Base-by-base conservation (phyloP, 352 stramenopile species). In the Phytophthora foliorum region DNA sequence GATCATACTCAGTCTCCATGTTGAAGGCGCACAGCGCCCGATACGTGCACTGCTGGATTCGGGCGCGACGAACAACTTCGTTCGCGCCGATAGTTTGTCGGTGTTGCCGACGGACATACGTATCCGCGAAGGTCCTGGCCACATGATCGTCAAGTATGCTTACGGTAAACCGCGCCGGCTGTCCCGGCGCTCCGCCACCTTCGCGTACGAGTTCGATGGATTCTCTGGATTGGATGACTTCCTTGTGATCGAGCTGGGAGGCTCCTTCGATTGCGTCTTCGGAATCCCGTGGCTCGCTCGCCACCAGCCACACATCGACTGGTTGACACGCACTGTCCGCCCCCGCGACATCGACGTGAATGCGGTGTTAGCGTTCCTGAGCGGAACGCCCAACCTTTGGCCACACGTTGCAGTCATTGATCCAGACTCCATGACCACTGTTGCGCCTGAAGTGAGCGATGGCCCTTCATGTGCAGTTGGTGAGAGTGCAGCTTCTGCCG, bases 241-340 rank as follows among this genome's bases (percentile, higher is more conserved):
- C 36, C 32, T 71, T 13, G 60, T 84, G 6, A 71, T 81, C n/a
- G 61, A 84, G 3, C 25, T 77, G 27, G 53, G 44, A n/a, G 57
- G 55, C 1, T 58, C 54, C 4, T 79, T 70, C 19, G 56, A 79
- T 31, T 76, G 59, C 38, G 67, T 84, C 41, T 67, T 79, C 17
- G 69, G 68, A 0, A 74, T 81, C 44, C 51, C 55, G 27, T 80
- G 71, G 63, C 46, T 78, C 1, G 51, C 53, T n/a, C 50, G 52
- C 8, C 75, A 80, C 25, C 67, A 59, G n/a, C 71, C 53, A 7
- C 1, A 65, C 6, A 67, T 82, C 17, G 45, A 67, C 36, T 74
- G 56, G 70, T n/a, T 74, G 9, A 51, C 54, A 36, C 5, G 56
- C 0, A 78, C 65, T 0, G 60, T 71, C 25, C 50, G 21, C 16